Conservation (phyloP, 768 basidiomycete genomes). For the Pleurotus salmoneostramineus region DNA sequence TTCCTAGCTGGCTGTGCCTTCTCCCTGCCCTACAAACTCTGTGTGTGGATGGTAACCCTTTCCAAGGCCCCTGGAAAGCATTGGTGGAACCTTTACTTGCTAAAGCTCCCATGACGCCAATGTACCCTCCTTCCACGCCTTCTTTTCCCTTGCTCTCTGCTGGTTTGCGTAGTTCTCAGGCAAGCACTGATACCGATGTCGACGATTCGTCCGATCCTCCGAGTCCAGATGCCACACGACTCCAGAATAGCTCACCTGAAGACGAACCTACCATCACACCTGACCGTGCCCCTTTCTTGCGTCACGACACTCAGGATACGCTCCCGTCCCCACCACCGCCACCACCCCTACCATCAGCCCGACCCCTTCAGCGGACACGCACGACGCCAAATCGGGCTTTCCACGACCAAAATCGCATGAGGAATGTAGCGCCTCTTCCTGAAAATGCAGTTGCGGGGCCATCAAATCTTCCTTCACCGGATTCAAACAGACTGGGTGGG, state of each 20-base stretch:
- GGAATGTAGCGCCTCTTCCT: constrained; percentile 22
- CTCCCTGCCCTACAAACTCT: constrained; percentile 82
- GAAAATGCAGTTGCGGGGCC: constrained; percentile 16
- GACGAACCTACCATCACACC: constrained; percentile 75
- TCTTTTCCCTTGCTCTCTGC: constrained; percentile 49
- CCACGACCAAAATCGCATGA: constrained; percentile 39
- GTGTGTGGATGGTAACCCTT: constrained; percentile 93
- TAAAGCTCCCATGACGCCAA: constrained; percentile 53
- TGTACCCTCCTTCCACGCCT: constrained; percentile 66
- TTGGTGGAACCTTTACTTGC: constrained; percentile 82
- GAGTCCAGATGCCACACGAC: constrained; percentile 31
- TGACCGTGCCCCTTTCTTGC: constrained; percentile 50
- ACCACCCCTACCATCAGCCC: constrained; percentile 23
- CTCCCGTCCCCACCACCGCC: constrained; percentile 6
- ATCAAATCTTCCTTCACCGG: constrained; percentile 25
- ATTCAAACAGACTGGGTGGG: constrained; percentile 32
- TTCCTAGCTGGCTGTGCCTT: constrained; percentile 94
- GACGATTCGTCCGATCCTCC: constrained; percentile 57
- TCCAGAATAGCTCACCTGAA: constrained; percentile 31
- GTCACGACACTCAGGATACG: constrained; percentile 23
- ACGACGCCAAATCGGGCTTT: constrained; percentile 69
- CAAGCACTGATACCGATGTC: constrained; percentile 41
- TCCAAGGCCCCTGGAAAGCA: constrained; percentile 90
- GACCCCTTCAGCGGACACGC: constrained; percentile 62
- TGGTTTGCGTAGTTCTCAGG: constrained; percentile 31